Percentiles rank a stretch among this genome's conserved stretches.
These are phyloP conservation scores for Russula lepida DNA, from an alignment of 768 basidiomycete species.

Conservation along the genomic window DNA sequence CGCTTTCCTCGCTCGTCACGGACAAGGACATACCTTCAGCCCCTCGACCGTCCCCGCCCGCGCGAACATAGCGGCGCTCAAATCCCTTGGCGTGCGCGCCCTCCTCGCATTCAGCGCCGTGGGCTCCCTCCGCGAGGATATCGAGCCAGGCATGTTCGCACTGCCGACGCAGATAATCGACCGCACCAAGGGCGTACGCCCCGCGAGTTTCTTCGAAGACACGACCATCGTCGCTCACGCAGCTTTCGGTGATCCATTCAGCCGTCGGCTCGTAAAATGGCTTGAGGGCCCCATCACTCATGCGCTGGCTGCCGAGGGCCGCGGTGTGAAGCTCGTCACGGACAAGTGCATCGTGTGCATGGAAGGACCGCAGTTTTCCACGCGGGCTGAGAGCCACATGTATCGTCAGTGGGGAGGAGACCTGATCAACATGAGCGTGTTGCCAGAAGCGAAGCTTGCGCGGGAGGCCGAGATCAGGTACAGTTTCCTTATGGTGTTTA, in stretches of 20 bases:
- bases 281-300: constrained; percentile 54
- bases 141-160: constrained; percentile 80
- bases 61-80: constrained; percentile 94
- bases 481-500: constrained; percentile 22
- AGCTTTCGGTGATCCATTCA: constrained; percentile 91
- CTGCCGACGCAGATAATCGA: constrained; percentile 93
- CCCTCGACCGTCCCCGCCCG: constrained; percentile 78
- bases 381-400: constrained; percentile 93
- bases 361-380: constrained; percentile 98
- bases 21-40: constrained; percentile 63
- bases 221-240: constrained; percentile 82
- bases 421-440: constrained; percentile 93
- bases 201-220: constrained; percentile 79
- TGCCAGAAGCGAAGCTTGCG: constrained; percentile 96
- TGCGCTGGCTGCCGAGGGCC: constrained; percentile 52
- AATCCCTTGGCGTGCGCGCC: constrained; percentile 80
- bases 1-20: constrained; percentile 92
- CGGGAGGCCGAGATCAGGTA: constrained; percentile 91
- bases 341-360: constrained; percentile 89
- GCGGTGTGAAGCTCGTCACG: constrained; percentile 61
- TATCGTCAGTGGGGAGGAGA: constrained; percentile 90
- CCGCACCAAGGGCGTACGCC: constrained; percentile 89
- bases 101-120: constrained; percentile 95
- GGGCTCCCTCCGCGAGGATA: constrained; percentile 89
- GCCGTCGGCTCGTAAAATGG: constrained; percentile 52